These are phyloP conservation scores for Baorangia bicolor DNA, from an alignment of 768 basidiomycete species.

Conservation along the genomic window DNA sequence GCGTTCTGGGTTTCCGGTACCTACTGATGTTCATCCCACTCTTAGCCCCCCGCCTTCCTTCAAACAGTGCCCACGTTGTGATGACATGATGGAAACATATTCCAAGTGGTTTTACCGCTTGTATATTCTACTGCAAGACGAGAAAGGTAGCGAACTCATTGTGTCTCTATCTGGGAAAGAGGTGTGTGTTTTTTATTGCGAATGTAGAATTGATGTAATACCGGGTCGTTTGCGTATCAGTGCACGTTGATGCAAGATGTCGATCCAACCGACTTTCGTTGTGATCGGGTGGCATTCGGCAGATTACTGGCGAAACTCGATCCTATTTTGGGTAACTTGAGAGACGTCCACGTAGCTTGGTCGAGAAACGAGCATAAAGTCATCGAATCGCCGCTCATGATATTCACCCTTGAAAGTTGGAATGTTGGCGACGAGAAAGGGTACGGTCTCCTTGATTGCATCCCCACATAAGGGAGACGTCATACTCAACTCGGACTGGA, in stretches of 20 bases:
- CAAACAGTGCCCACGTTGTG: conserved; percentile 50
- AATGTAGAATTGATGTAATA: not conserved
- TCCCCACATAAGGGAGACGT: not conserved
- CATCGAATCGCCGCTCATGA: conserved; percentile 26
- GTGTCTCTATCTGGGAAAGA: conserved; percentile 52
- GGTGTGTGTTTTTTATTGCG: conserved; percentile 25
- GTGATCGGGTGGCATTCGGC: conserved; percentile 38
- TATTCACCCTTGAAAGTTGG: conserved; percentile 34
- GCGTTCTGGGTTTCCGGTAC: conserved; percentile 10
- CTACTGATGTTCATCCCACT: not conserved
- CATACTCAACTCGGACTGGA: not conserved
- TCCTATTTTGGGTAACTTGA: conserved; percentile 48
- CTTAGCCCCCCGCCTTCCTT: conserved; percentile 44
- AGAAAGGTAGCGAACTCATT: conserved; percentile 39
- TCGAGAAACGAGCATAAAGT: conserved; percentile 17
- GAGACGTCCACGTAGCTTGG: conserved; percentile 38
- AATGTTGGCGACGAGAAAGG: conserved; percentile 15
- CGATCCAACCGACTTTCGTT: conserved; percentile 41
- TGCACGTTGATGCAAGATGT: conserved; percentile 46
- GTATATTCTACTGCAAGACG: conserved; percentile 52
- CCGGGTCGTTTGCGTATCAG: conserved; percentile 26
- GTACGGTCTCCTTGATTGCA: conserved; percentile 26
- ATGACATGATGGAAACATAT: conserved; percentile 51
- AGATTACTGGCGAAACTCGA: conserved; percentile 42
- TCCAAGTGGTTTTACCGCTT: conserved; percentile 49